Evolutionary conservation across 306 rosid species (phyloP), one percentile per base, ranked within the genome.

Genomic region (Acacia crassicarpa): DNA sequence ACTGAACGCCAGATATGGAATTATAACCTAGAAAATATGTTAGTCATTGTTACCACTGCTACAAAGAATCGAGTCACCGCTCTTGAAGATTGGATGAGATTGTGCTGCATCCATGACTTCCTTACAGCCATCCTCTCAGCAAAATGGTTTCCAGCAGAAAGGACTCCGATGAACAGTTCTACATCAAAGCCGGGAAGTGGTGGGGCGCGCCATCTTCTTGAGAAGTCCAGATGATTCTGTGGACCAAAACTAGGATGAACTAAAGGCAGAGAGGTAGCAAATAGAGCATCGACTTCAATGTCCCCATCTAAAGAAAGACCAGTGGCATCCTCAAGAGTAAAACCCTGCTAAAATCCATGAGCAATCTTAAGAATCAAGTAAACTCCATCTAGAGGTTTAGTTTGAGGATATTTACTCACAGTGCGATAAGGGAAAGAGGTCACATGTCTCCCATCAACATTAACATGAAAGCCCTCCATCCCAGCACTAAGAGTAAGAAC

Each of bases 21-120:
- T 67, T 46, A 65, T 72, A 85, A 56, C 62, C 33, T 45, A 13
- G 40, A 53, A 67, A 61, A 79, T 51, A 75, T 45, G 45, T 4
- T 71, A 4, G 23, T 61, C 17, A 32, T 27, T 38, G 46, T 77
- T 85, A 94, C 98, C 90, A 91, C 84, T 67, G 98, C 98, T 62
- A 92, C 97, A 70, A 94, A 94, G 82, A 94, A 94, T 38, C 98
- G 98, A 67, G 92, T 85, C 33, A 87, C 91, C 72, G 88, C 97
- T 59, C 51, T 85, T 27, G 93, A 83, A 25, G 98, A 92, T 73
- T 80, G 88, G 78, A 94, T 49, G 62, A 92, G 92, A 76, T 48
- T 84, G 86, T 94, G 94, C 82, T 89, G 96, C 97, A 92, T 91
- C 98, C 98, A 94, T 35, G 98, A 94, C 89, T 89, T 94, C 86